Conservation (phyloP, 805 yeast genomes). For the Metschnikowia kunwiensis region DNA sequence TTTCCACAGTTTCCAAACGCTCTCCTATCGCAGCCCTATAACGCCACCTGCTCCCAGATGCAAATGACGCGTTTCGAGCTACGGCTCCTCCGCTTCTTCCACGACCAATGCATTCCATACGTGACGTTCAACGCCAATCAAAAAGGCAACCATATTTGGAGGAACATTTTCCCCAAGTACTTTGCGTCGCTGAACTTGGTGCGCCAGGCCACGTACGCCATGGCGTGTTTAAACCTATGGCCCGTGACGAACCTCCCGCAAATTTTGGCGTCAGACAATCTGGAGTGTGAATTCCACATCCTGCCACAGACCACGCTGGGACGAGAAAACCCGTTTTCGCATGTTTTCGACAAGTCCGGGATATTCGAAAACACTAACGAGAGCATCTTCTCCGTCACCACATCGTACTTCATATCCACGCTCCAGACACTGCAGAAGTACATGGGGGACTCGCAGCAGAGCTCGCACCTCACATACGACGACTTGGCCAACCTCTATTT, state of each 20-base stretch:
- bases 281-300: conserved; percentile 1
- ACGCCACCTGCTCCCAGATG: conserved; percentile 21
- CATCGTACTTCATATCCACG: conserved; percentile 23
- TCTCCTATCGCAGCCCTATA: conserved; percentile 8
- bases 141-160: conserved; percentile 25
- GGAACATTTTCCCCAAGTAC: conserved; percentile 23
- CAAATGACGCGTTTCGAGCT: conserved; percentile 23
- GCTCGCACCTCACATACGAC: conserved; percentile 1
- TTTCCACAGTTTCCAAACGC: no score
- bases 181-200: conserved; percentile 27
- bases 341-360: conserved; percentile 10
- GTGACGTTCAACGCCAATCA: conserved; percentile 25
- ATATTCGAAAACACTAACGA: conserved; percentile 11
- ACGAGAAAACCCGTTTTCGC: conserved; percentile 5
- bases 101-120: conserved; percentile 25
- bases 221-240: conserved; percentile 26
- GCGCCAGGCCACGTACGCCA: conserved; percentile 25
- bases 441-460: conserved; percentile 1
- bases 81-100: conserved; percentile 28
- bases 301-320: conserved; percentile 1
- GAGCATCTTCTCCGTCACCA: conserved; percentile 19
- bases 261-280: conserved; percentile 11
- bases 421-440: conserved; percentile 12
- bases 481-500: conserved; percentile 11
- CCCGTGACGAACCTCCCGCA: conserved; percentile 20